Conservation (phyloP, 2,329 filamentous ascomycete species). For the Sclerotinia subarctica region DNA sequence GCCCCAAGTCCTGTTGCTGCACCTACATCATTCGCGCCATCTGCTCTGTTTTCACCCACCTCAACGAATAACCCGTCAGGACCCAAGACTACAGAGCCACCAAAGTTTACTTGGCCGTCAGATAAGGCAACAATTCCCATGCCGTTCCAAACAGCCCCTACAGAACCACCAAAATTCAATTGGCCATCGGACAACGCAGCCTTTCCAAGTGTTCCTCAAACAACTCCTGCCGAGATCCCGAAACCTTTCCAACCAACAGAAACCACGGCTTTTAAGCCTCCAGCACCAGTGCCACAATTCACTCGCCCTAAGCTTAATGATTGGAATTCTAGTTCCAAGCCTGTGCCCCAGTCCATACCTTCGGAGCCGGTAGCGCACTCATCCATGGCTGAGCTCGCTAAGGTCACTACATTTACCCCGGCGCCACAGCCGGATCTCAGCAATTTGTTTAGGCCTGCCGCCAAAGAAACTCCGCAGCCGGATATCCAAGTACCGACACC, state of each 20-base stretch:
- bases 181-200: slow-evolving; percentile 8
- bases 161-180: slow-evolving; percentile 2
- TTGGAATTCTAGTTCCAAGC: slow-evolving; percentile 8
- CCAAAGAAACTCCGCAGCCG: neutral
- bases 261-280: neutral
- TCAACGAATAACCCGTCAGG: neutral
- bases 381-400: neutral
- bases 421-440: neutral
- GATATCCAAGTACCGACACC: neutral
- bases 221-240: neutral
- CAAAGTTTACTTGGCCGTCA: slow-evolving; percentile 16
- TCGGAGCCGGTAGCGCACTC: neutral
- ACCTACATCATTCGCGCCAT: neutral
- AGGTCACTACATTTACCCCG: neutral
- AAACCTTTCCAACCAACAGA: neutral
- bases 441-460: neutral
- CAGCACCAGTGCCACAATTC: neutral
- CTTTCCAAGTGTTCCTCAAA: neutral
- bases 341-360: neutral
- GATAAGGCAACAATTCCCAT: neutral
- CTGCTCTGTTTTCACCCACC: neutral
- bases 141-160: neutral
- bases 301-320: slow-evolving; percentile 1
- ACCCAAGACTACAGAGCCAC: neutral
- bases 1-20: neutral